Conservation (phyloP, 257 asterid genomes). For the Nicotiana attenuata region DNA sequence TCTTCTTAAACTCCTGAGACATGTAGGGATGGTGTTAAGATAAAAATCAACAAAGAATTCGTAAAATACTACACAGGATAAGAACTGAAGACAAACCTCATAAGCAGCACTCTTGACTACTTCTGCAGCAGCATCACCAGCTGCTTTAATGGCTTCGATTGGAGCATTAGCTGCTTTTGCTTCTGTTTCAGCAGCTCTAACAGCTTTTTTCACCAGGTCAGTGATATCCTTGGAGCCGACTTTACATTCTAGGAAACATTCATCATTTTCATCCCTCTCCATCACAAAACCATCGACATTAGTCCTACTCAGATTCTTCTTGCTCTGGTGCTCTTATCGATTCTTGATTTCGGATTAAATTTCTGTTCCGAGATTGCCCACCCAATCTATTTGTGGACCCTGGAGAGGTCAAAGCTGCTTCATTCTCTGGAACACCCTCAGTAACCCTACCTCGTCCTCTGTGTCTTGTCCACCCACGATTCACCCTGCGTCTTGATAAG, state of each 20-base stretch:
- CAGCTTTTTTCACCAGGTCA: constrained; percentile 81
- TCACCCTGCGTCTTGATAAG: constrained; percentile 52
- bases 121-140: constrained; percentile 99
- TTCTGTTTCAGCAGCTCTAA: constrained; percentile 95
- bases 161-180: constrained; percentile 95
- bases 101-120: constrained; percentile 87
- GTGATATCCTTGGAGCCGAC: constrained; percentile 75
- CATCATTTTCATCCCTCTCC: constrained; percentile 85
- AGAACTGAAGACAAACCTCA: constrained; percentile 51
- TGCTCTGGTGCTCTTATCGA: constrained; percentile 39
- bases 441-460: constrained; percentile 61
- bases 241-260: constrained; percentile 78
- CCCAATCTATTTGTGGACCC: constrained; percentile 67
- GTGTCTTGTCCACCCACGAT: constrained; percentile 52
- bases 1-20: constrained; percentile 60
- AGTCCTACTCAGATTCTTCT: constrained; percentile 35
- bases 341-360: constrained; percentile 46
- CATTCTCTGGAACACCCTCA: constrained; percentile 65
- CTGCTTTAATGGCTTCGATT: constrained; percentile 73
- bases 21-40: not conserved
- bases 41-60: not conserved
- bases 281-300: constrained; percentile 32
- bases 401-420: constrained; percentile 62
- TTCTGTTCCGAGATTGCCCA: constrained; percentile 53
- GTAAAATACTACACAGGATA: constrained; percentile 11